Evolutionary conservation across 306 rosid species (phyloP).

Genomic region (Vigna radiata): DNA sequence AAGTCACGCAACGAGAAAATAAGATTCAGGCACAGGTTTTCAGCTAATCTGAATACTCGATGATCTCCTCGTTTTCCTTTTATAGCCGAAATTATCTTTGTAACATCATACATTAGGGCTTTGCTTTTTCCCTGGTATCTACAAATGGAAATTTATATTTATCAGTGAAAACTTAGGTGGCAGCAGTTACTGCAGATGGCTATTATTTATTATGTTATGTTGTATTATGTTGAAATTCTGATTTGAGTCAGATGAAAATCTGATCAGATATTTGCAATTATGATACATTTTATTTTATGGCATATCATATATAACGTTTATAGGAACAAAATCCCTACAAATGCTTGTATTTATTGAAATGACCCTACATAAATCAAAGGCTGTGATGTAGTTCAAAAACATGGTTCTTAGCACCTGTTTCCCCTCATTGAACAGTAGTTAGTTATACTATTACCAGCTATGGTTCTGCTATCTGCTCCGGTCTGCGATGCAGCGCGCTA

Average conservation of each 20-base stretch:
- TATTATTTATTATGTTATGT: not conserved
- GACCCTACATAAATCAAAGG: not conserved
- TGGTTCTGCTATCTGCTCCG: not conserved
- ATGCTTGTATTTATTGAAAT: not conserved
- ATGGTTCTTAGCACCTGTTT: not conserved
- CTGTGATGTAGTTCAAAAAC: not conserved
- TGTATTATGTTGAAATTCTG: not conserved
- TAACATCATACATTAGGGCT: slow-evolving; percentile 96
- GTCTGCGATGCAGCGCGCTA: not conserved
- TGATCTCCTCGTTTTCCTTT: slow-evolving; percentile 93
- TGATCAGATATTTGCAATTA: not conserved
- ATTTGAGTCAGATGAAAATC: not conserved
- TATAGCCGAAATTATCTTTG: slow-evolving; percentile 87
- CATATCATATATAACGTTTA: not conserved
- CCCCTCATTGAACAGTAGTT: not conserved
- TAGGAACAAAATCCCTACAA: not conserved
- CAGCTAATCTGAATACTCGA: slow-evolving; percentile 94
- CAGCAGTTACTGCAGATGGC: not conserved
- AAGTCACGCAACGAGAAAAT: slow-evolving; percentile 91
- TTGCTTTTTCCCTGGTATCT: slow-evolving; percentile 97
- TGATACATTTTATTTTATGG: not conserved
- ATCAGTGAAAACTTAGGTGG: not conserved
- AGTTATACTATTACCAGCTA: not conserved
- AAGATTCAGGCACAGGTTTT: slow-evolving; percentile 95
- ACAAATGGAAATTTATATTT: slow-evolving; percentile 36